phyloP scores from a whole-genome alignment of 768 basidiomycete genomes.

The Lentinula detonsa region DNA sequence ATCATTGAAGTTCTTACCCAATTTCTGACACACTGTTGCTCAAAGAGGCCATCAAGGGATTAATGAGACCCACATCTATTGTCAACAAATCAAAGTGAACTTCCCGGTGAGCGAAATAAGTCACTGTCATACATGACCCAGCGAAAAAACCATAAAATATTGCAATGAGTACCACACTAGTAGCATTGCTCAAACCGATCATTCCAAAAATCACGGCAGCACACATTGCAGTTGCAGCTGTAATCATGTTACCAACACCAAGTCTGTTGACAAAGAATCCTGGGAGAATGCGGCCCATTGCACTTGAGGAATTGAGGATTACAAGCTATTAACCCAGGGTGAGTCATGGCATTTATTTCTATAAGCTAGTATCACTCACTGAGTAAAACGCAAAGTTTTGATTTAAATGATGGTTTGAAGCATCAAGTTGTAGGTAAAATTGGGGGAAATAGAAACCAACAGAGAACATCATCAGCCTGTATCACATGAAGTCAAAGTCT shows the following conservation, averaged over 20 bases:
- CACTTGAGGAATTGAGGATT: slow-evolving; percentile 29
- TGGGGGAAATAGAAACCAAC: slow-evolving; percentile 22
- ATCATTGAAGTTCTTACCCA: slow-evolving; percentile 19
- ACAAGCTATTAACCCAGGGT: slow-evolving; percentile 22
- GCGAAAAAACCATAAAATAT: slow-evolving; percentile 25
- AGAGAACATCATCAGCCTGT: slow-evolving; percentile 11
- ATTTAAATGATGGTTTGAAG: slow-evolving; percentile 20
- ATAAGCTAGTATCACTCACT: slow-evolving; percentile 13
- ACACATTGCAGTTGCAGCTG: slow-evolving; percentile 14
- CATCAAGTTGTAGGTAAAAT: slow-evolving; percentile 32
- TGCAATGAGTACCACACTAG: slow-evolving; percentile 15
- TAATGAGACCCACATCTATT: slow-evolving; percentile 22
- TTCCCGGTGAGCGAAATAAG: neutral
- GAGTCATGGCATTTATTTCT: neutral
- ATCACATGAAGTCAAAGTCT: neutral
- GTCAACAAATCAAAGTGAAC: neutral
- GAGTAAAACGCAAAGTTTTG: slow-evolving; percentile 30
- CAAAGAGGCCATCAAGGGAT: slow-evolving; percentile 24
- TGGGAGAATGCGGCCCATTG: slow-evolving; percentile 31
- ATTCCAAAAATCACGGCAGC: slow-evolving; percentile 24
- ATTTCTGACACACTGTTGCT: slow-evolving; percentile 24
- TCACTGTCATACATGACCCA: slow-evolving; percentile 23
- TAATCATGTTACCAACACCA: slow-evolving; percentile 22
- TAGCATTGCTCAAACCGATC: slow-evolving; percentile 19
- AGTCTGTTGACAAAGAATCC: slow-evolving; percentile 24